Base-by-base conservation (phyloP, 805 yeast species). In the Starmerella bombi region DNA sequence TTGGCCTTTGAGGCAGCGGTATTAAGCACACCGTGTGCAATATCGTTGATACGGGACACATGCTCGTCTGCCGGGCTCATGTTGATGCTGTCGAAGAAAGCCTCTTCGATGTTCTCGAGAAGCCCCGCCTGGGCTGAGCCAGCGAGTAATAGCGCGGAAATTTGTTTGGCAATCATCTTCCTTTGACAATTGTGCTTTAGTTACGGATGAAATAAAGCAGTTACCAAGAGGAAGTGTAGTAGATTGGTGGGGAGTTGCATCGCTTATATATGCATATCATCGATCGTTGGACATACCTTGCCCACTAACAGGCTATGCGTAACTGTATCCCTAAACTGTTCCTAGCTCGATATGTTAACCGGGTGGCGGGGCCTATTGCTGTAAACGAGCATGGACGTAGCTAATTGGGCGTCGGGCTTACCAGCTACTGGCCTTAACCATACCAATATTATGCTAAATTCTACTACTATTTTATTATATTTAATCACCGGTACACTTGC, bases 1-100 rank as follows among this genome's bases (percentile, higher is more conserved):
- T 45, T 44, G 16, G 49, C 44, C 29, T 43, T 35, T 17, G 17
- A 36, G 25, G 45, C 43, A 21, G 50, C 28, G 21, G 33, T 16
- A 67, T 74, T 32, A 32, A 56, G 40, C 30, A 43, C 15, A 3
- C 33, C 21, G 28, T 23, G 27, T 23, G 51, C 46, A 6, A 41
- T 20, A 19, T 7, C 29, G 40, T 27, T 39, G 32, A 38, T 14
- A 29, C 33, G 10, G 32, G 35, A 23, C 17, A 39, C 32, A 33
- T 45, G 46, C 41, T 35, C 40, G 34, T 45, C 49, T 15, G 44
- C 49, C 19, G 48, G 46, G 40, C 44, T 39, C 33, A 37, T 9
- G 20, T n/a, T 14, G 17, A 22, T 34, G 27, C 18, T 9, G 39
- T 36, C 42, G 7, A 28, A 6, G 6, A 38, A 36, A 12, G 47